A percentile compares a stretch with the other conserved stretches of the same genome.
phyloP scores from a whole-genome alignment of 2,329 filamentous ascomycete species.

The Chaetomium sp. region DNA sequence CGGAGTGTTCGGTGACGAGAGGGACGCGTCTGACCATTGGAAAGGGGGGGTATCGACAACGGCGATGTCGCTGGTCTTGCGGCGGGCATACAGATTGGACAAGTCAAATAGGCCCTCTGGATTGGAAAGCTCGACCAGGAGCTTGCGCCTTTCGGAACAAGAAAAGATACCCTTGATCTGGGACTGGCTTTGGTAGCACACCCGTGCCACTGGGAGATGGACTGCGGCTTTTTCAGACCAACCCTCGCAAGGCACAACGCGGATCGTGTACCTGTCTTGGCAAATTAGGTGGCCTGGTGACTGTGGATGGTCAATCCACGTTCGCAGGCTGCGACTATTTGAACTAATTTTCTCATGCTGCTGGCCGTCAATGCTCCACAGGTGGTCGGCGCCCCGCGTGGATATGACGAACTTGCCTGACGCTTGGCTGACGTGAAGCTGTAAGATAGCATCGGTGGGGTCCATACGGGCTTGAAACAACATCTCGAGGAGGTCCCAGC shows the following conservation, averaged over 20 bases:
- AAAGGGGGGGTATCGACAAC: background rate
- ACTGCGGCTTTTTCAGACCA: background rate
- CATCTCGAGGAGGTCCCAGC: background rate
- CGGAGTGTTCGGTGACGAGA: no score
- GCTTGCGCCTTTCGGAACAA: background rate
- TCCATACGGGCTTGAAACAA: background rate
- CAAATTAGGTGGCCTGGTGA: constrained; percentile 2
- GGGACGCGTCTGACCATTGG: no score
- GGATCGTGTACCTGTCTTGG: background rate
- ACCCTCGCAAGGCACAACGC: background rate
- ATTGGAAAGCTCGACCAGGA: background rate
- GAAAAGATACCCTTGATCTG: background rate
- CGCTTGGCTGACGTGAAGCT: background rate
- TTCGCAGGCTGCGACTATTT: background rate
- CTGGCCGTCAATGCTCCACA: constrained; percentile 4
- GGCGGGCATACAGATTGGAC: no score
- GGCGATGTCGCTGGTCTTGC: background rate
- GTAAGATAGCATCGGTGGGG: constrained; percentile 2
- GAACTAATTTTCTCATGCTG: constrained; percentile 3
- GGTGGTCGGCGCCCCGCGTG: constrained; percentile 5
- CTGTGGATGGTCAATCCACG: constrained; percentile 5
- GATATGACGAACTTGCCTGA: constrained; percentile 4
- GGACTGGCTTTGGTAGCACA: background rate
- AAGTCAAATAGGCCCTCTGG: background rate
- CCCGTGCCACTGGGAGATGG: background rate